Evolutionary conservation across 2,329 filamentous ascomycete species (phyloP).

Genomic region (Rugonectria rugulosa): DNA sequence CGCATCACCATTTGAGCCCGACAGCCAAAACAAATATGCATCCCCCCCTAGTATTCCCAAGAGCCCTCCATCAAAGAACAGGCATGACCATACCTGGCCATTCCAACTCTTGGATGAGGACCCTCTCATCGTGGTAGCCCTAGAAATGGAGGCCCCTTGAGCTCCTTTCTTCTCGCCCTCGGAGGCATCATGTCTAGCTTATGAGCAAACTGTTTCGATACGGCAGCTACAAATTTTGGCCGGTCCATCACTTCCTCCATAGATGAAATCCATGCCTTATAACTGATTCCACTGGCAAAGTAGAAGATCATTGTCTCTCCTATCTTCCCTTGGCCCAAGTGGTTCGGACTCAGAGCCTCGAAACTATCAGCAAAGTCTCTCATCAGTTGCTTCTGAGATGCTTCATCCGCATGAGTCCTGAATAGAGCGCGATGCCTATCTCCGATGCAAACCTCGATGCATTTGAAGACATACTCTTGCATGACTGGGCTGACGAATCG

Average conservation of each 20-base stretch:
- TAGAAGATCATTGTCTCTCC: conserved; percentile 39
- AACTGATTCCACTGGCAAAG: conserved; percentile 44
- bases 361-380: conserved; percentile 46
- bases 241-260: conserved; percentile 38
- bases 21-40: too few relatives aligned
- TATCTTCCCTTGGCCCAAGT: conserved; percentile 35
- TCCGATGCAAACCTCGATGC: conserved; percentile 41
- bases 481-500: conserved; percentile 44
- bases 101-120: too few relatives aligned
- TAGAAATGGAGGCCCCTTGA: conserved; percentile 25
- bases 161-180: conserved; percentile 41
- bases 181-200: conserved; percentile 39
- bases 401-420: conserved; percentile 37
- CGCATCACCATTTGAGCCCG: too few relatives aligned
- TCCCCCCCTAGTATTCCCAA: too few relatives aligned
- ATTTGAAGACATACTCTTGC: conserved; percentile 40
- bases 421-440: conserved; percentile 45
- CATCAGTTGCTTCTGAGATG: conserved; percentile 41
- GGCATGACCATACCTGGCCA: too few relatives aligned
- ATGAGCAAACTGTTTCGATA: conserved; percentile 42
- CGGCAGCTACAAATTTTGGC: conserved; percentile 41
- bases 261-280: conserved; percentile 35
- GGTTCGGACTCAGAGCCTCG: conserved; percentile 39
- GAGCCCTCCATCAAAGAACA: too few relatives aligned
- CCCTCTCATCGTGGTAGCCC: too few relatives aligned